Evolutionary conservation across 345 rosid genomes (phyloP), one percentile per base, ranked within the genome.

Genomic region (Leavenworthia alabamica): DNA sequence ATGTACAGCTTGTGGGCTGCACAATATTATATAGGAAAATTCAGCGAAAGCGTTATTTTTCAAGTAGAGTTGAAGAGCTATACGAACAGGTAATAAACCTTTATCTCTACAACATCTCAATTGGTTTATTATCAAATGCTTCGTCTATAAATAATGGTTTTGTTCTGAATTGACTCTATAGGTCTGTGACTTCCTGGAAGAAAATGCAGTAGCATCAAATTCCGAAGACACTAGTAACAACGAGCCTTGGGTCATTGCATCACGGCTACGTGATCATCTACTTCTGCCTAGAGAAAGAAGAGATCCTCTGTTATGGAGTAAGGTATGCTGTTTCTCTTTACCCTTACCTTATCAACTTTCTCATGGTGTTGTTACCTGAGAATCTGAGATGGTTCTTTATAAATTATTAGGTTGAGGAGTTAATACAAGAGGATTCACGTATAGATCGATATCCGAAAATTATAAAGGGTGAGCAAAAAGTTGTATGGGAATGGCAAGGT

Each of bases 401-500:
- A 7, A 40, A 49, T 74, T 70, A 66, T 47, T 77, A 89, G 98
- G 93, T 92, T 65, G 96, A 86, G 78, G 84, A 83, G 78, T 68
- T 91, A 55, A 77, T 84, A 55, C 88, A 78, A 61, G 98, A 88
- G 74, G 98, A 91, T 73, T 84, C 98, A 47, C 88, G 96, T 63
- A 80, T 86, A 51, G 95, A 92, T 76, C 84, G 60, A 40, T 85
- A 85, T 60, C 93, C 89, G 6, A 86, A 85, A 76, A 49, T 92
- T 22, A 77, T 92, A 54, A 92, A 82, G 75, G 96, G 96, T 57
- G 95, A 92, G 76, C 81, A 90, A 37, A 92, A 80, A 70, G 96
- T 84, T 46, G 96, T 89, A 45, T 92, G 95, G 96, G 96, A 92
- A 73, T 89, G 96, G 98, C 96, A 92, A 83, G 96, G 98, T 89